phyloP scores from a whole-genome alignment of 2,329 filamentous ascomycete species.

The Hypoxylon sp. region DNA sequence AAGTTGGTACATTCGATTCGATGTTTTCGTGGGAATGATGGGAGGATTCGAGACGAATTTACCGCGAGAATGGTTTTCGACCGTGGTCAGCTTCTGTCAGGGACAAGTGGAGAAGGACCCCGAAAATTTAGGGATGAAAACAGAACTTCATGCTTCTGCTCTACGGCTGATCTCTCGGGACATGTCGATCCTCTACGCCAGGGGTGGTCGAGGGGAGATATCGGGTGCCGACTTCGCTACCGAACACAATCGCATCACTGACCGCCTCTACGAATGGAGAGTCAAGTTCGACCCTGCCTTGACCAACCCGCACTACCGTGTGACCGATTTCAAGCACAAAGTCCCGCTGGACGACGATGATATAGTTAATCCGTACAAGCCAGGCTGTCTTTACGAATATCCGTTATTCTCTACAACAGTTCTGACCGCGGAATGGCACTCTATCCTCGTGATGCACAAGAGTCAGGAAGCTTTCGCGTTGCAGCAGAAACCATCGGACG shows the following conservation, averaged over 20 bases:
- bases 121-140: slow-evolving; percentile 71
- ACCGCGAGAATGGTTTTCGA: slow-evolving; percentile 80
- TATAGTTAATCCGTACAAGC: slow-evolving; percentile 79
- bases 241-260: slow-evolving; percentile 68
- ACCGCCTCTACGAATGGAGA: slow-evolving; percentile 63
- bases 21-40: slow-evolving; percentile 85
- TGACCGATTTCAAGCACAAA: slow-evolving; percentile 71
- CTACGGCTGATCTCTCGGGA: slow-evolving; percentile 82
- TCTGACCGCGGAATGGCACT: slow-evolving; percentile 80
- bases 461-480: slow-evolving; percentile 74
- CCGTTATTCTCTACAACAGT: slow-evolving; percentile 81
- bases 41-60: slow-evolving; percentile 81
- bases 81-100: slow-evolving; percentile 71
- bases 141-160: slow-evolving; percentile 74
- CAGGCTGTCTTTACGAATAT: slow-evolving; percentile 75
- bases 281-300: slow-evolving; percentile 70
- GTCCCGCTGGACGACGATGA: slow-evolving; percentile 68
- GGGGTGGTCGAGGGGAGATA: slow-evolving; percentile 73
- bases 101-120: slow-evolving; percentile 70
- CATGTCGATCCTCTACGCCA: slow-evolving; percentile 81
- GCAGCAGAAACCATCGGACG: slow-evolving; percentile 61
- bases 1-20: slow-evolving; percentile 91
- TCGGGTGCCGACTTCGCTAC: slow-evolving; percentile 71
- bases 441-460: slow-evolving; percentile 82
- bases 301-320: slow-evolving; percentile 69